Evolutionary conservation across 106 monocot genomes (phyloP).

Genomic region (Agapanthus africanus): DNA sequence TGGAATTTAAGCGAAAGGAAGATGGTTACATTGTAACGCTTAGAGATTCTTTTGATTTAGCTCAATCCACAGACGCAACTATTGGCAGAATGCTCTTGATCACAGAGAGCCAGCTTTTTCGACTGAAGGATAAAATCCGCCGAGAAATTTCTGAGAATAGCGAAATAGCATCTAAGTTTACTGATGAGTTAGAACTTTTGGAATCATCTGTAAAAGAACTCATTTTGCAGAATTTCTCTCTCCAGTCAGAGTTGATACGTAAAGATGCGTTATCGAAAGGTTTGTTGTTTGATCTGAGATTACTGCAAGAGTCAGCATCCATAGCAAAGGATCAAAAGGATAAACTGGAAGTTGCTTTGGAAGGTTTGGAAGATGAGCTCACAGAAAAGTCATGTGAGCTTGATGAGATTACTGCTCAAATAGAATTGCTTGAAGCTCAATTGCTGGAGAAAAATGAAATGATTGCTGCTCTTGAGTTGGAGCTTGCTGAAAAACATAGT

Average conservation of each 20-base stretch:
- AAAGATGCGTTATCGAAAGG: conserved; percentile 52
- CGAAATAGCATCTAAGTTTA: conserved; percentile 25
- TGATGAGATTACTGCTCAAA: conserved; percentile 15
- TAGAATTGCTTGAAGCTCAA: conserved; percentile 24
- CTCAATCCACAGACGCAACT: conserved; percentile 6
- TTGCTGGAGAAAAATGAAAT: conserved; percentile 31
- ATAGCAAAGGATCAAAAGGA: conserved; percentile 34
- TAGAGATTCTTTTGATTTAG: conserved; percentile 7
- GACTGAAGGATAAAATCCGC: conserved; percentile 21
- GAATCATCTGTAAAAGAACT: conserved; percentile 27
- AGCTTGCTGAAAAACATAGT: conserved; percentile 27
- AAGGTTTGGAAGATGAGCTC: conserved; percentile 35
- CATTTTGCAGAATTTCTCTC: conserved; percentile 34
- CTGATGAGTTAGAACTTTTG: conserved; percentile 33
- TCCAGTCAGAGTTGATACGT: conserved; percentile 33
- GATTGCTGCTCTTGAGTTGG: conserved; percentile 26
- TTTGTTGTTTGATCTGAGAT: conserved; percentile 44
- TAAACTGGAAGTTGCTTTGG: conserved; percentile 24
- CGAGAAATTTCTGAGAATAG: conserved; percentile 26
- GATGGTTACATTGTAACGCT: conserved; percentile 8
- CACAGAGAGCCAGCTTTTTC: conserved; percentile 11
- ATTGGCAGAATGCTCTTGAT: conserved; percentile 15
- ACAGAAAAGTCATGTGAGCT: conserved; percentile 23
- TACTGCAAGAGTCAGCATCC: conserved; percentile 52
- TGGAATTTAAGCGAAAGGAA: conserved; percentile 12